Percentiles rank a stretch among this genome's conserved stretches.
Evolutionary conservation across 1,139 yeast genomes (phyloP).

Genomic region (Protomyces pachydermus): DNA sequence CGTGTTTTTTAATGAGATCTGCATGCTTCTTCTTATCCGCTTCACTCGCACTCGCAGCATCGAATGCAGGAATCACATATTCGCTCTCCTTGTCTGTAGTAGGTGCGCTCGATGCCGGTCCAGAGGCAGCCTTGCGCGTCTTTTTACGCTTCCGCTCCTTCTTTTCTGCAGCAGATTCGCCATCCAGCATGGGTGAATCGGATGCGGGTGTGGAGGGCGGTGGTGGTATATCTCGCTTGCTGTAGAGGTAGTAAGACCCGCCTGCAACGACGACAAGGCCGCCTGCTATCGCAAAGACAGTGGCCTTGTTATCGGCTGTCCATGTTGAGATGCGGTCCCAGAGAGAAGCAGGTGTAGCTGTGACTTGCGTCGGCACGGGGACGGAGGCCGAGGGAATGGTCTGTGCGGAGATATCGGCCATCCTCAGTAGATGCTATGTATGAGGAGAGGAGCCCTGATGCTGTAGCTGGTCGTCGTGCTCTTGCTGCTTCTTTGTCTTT

Average conservation of each 20-base stretch:
- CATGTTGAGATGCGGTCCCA: constrained; percentile 26
- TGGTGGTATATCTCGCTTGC: neutral
- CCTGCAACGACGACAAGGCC: constrained; percentile 27
- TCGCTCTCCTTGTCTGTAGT: neutral
- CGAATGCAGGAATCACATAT: constrained; percentile 3
- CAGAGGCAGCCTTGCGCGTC: constrained; percentile 15
- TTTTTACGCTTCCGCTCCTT: constrained; percentile 27
- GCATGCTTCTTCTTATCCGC: constrained; percentile 49
- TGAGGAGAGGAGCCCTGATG: no score
- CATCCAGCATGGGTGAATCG: neutral
- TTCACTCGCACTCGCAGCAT: constrained; percentile 13
- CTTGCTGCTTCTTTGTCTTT: neutral
- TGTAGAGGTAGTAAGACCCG: constrained; percentile 25
- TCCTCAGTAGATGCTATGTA: neutral
- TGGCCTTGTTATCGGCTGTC: constrained; percentile 23
- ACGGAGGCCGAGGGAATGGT: neutral
- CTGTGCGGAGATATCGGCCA: neutral
- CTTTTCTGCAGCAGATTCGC: constrained; percentile 6
- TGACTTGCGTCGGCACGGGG: neutral
- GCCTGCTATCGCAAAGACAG: constrained; percentile 25
- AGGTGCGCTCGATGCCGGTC: neutral
- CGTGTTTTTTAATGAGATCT: constrained; percentile 76
- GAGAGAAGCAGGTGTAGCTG: constrained; percentile 2
- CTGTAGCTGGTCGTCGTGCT: no score
- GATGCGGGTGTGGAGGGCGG: constrained; percentile 6